phyloP scores from a whole-genome alignment of 257 asterid genomes.

The Ocimum tenuiflorum region DNA sequence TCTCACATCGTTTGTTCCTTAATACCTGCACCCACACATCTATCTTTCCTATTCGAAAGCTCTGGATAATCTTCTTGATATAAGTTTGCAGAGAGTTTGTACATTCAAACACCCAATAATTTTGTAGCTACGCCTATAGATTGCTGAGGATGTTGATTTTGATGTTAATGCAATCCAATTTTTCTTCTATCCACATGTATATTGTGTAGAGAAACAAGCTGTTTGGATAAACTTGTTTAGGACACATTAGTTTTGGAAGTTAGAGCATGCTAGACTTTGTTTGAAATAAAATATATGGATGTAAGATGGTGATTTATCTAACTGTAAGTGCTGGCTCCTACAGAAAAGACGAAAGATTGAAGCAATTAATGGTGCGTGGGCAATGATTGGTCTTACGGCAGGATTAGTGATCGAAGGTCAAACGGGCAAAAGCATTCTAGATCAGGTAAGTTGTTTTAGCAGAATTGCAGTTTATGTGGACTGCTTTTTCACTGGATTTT shows the following conservation, averaged over 20 bases:
- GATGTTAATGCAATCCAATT: not conserved
- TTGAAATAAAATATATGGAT: too few species aligned
- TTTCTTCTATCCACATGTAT: too few species aligned
- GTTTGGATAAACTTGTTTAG: not conserved
- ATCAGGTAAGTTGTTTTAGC: slow-evolving; percentile 48
- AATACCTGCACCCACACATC: too few species aligned
- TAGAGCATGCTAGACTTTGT: not conserved
- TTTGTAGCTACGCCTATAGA: too few species aligned
- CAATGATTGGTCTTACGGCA: slow-evolving; percentile 90
- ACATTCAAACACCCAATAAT: not conserved
- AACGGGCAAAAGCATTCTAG: slow-evolving; percentile 60
- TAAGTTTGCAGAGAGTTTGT: not conserved
- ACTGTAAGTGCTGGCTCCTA: not conserved
- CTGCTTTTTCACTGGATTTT: not conserved
- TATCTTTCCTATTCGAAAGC: too few species aligned
- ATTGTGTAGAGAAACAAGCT: too few species aligned
- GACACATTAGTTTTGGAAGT: not conserved
- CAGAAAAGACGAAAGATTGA: slow-evolving; percentile 65
- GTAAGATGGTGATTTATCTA: not conserved
- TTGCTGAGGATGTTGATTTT: too few species aligned
- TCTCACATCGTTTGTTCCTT: too few species aligned
- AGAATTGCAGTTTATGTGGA: not conserved
- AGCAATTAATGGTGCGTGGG: slow-evolving; percentile 96
- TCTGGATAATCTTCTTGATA: too few species aligned
- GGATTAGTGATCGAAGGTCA: slow-evolving; percentile 80